Base-by-base conservation (phyloP, 2,329 filamentous ascomycete species). In the Fusarium clavum region DNA sequence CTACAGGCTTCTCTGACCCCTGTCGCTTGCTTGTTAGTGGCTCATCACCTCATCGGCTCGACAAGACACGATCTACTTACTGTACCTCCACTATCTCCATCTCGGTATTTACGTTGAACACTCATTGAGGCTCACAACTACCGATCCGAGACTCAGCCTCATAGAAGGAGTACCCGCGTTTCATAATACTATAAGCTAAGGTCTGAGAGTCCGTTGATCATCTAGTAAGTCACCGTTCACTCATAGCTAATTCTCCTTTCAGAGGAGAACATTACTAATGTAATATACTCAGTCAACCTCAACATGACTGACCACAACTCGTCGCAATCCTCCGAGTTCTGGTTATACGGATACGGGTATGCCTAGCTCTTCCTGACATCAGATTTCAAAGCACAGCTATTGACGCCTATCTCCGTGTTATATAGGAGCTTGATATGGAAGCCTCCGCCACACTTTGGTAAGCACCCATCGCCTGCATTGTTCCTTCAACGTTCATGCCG, bases 321-420 rank as follows among this genome's bases (percentile, higher is more conserved):
- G 10, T 64, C 76, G 46, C 84, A 58, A 24, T 29, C 63, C 9
- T 54, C 87, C 38, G 93, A 97, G 77, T 94, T 98, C 76, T 99
- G 96, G 96, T 85, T 99, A 47, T 98, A 97, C 81, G 96, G 96
- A 67, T 99, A 98, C 78, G 96, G 95, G 95, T 97, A 84, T 72
- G 86, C 53, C 51, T 40, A 43, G 25, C 22, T 20, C 27, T 46
- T 22, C 64, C 41, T 57, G 27, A 18, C 40, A 27, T 56, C 47
- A 52, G 25, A 46, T 63, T 64, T 49, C n/a, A 27, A 34, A 73
- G 27, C 51, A 24, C 57, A 27, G 29, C 22, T 18, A 51, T 32
- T 69, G 45, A 71, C 55, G 43, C 22, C 12, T 27, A 29, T 59
- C 44, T 65, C 54, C 51, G 48, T 32, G 22, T 20, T 49, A 54